Evolutionary conservation across 495 filamentous ascomycete genomes (phyloP), one percentile per base, ranked within the genome.

Genomic region (Penicillium dipodomyicola): DNA sequence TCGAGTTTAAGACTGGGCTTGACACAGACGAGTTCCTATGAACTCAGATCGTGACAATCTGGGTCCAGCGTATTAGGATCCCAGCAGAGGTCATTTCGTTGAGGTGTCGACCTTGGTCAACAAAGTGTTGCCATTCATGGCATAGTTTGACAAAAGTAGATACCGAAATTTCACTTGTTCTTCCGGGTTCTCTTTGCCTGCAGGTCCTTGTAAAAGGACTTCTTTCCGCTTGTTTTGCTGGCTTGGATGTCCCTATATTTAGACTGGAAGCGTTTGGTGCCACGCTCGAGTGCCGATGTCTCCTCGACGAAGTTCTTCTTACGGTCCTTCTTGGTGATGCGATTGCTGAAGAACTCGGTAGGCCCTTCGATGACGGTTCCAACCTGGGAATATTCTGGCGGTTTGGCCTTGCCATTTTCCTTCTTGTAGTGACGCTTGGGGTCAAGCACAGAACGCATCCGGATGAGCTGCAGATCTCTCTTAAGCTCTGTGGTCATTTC

Each of bases 361-460:
- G 92, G 89, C 0, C 92, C 93, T 62, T 96, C 84, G 35, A 96
- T 82, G 50, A 97, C 84, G 3, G 88, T 95, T 44, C 94, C 94
- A 22, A 96, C 85, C 60, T 95, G 89, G 25, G 87, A 92, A 68
- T 86, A 97, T 56, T 91, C 80, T 7, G 94, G 94, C 3, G 86
- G 67, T 41, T 80, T 68, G 50, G 76, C 71, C 72, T 87, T 88
- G 29, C 78, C 78, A 37, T 80, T 84, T 43, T 89, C 85, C 70
- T 96, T 96, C 66, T 92, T 94, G 79, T 97, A 97, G 65, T 91
- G 87, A 52, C 92, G 81, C 65, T 97, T 92, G 5, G 91, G 85
- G 57, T 96, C 94, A 4, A 96, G 78, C 8, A 96, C 89, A 52
- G 85, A 85, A 58, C 94, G 87, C 89, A 97, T 92, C 51, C 87